Evolutionary conservation across 345 rosid species (phyloP), one percentile per base, ranked within the genome.

Genomic region (Luvunga scandens): DNA sequence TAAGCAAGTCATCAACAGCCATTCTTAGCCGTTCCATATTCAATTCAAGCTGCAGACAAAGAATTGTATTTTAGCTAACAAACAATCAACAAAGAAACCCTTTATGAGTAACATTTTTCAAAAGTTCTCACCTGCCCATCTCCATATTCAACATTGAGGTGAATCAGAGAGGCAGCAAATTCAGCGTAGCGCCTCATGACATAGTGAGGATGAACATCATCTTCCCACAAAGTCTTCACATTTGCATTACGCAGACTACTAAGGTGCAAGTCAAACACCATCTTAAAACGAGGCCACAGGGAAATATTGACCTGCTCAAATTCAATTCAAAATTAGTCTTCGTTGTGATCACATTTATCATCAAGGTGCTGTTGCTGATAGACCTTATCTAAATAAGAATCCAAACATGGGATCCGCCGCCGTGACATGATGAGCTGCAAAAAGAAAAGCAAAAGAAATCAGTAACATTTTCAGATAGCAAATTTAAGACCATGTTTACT

Each of bases 181-280:
- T 94, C 99, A 63, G 99, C 99, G 77, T 96, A 96, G 71, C 97
- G 99, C 85, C 99, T 90, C 98, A 92, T 94, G 75, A 96, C 98
- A 90, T 94, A 96, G 80, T 96, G 99, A 83, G 99, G 97, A 86
- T 96, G 99, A 64, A 90, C 87, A 80, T 96, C 99, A 87, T 96
- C 99, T 83, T 96, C 98, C 99, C 97, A 96, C 85, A 96, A 80
- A 42, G 91, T 89, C 90, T 85, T 94, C 53, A 94, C 83, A 79
- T 87, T 92, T 79, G 99, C 99, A 89, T 89, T 93, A 38, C 95
- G 94, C 70, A 96, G 86, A 84, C 98, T 94, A 84, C 87, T 89
- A 83, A 96, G 90, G 76, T 96, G 98, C 86, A 90, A 76, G 84
- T 96, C 99, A 76, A 93, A 96, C 36, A 94, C 97, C 97, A 94